Conservation (phyloP, 73 alveolate species). For the Effrenium voratum region DNA sequence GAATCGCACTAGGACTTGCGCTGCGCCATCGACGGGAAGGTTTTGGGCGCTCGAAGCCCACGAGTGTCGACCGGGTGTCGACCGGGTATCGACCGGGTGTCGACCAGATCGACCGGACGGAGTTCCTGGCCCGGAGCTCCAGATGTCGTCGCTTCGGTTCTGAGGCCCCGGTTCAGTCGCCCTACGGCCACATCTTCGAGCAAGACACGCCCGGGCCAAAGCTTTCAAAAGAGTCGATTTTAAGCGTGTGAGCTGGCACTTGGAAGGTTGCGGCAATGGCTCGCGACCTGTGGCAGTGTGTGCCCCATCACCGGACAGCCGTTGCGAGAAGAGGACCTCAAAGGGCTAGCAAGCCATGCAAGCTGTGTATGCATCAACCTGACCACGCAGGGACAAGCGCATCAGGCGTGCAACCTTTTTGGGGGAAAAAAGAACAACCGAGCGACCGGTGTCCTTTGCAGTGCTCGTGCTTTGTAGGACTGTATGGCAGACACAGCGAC, state of each 20-base stretch:
- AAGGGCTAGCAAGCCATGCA: not conserved
- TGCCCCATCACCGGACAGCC: conserved; percentile 78
- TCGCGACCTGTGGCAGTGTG: conserved; percentile 46
- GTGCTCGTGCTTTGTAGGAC: not conserved
- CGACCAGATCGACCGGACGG: too few species aligned
- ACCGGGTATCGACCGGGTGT: not conserved
- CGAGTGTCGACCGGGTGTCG: not conserved
- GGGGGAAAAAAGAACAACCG: too few species aligned
- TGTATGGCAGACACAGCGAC: conserved; percentile 6
- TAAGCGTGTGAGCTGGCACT: not conserved
- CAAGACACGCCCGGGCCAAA: conserved; percentile 17
- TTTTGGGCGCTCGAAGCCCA: not conserved
- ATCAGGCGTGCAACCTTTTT: too few species aligned
- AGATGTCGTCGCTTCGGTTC: not conserved
- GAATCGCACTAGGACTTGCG: conserved; percentile 12
- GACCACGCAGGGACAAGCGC: not conserved
- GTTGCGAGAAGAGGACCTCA: conserved; percentile 43
- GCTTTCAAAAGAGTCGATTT: not conserved
- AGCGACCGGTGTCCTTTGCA: too few species aligned
- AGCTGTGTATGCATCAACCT: not conserved
- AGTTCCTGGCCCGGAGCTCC: not conserved
- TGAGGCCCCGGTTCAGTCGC: conserved; percentile 56
- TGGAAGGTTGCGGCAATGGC: conserved; percentile 36
- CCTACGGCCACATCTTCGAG: conserved; percentile 70
- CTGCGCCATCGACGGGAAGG: conserved; percentile 58